phyloP scores from a whole-genome alignment of 1,284 basidiomycete species.

The Caloboletus firmus region DNA sequence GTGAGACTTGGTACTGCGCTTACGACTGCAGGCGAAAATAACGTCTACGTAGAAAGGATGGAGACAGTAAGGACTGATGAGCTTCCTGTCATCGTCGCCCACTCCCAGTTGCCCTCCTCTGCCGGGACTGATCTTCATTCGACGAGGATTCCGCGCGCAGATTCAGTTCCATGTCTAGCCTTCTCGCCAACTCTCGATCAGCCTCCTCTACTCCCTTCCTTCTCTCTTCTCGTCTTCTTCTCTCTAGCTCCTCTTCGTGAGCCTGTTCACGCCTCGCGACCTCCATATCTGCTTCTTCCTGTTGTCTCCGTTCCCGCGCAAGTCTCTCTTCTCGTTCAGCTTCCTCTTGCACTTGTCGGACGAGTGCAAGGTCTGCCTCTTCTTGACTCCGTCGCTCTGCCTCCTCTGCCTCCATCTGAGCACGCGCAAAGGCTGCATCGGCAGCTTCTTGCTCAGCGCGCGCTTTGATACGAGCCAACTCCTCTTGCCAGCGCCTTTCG shows the following conservation, averaged over 20 bases:
- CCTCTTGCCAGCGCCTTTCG: constrained; percentile 34
- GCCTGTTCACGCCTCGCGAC: constrained; percentile 38
- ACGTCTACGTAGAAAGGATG: background rate
- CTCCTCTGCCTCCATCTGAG: constrained; percentile 37
- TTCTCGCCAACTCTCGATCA: constrained; percentile 33
- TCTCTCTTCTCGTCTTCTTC: constrained; percentile 37
- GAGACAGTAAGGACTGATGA: background rate
- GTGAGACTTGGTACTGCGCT: background rate
- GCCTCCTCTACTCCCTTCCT: constrained; percentile 25
- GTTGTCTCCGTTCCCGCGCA: constrained; percentile 22
- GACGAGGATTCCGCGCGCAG: constrained; percentile 7
- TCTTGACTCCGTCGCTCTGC: constrained; percentile 32
- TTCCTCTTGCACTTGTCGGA: constrained; percentile 33
- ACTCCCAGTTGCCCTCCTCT: constrained; percentile 1
- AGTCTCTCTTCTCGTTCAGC: constrained; percentile 28
- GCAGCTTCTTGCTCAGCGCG: constrained; percentile 37
- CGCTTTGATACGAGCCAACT: constrained; percentile 32
- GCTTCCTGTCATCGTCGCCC: constrained; percentile 3
- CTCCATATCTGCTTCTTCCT: constrained; percentile 35
- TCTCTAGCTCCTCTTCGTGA: constrained; percentile 40
- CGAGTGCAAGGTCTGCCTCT: constrained; percentile 32
- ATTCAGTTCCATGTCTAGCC: constrained; percentile 33
- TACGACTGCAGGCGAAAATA: background rate
- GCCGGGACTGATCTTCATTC: constrained; percentile 10
- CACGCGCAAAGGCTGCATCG: constrained; percentile 35